A percentile compares a stretch with the other conserved stretches of the same genome.
Evolutionary conservation across 2,329 filamentous ascomycete species (phyloP).

Genomic region (Podosphaera fusca): DNA sequence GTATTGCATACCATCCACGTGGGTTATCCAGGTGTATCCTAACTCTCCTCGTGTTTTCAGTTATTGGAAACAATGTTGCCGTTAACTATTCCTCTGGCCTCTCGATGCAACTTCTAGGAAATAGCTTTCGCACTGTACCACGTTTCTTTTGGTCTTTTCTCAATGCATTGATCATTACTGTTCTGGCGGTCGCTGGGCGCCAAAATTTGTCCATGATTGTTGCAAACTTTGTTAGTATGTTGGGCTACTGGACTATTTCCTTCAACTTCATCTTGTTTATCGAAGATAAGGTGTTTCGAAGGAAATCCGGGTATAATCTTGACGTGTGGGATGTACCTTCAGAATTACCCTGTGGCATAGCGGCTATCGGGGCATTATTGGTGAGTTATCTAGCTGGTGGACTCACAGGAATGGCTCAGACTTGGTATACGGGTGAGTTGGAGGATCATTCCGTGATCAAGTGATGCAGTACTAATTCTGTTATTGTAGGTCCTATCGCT

Average conservation of each 20-base stretch:
- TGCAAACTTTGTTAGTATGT: slow-evolving; percentile 12
- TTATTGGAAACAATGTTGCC: slow-evolving; percentile 14
- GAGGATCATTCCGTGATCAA: neutral
- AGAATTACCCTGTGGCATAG: slow-evolving; percentile 12
- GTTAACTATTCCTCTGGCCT: slow-evolving; percentile 15
- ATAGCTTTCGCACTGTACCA: slow-evolving; percentile 16
- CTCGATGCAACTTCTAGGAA: slow-evolving; percentile 12
- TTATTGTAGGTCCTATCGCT: slow-evolving; percentile 11
- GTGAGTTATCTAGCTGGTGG: slow-evolving; percentile 13
- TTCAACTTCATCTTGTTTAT: slow-evolving; percentile 14
- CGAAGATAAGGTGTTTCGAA: slow-evolving; percentile 12
- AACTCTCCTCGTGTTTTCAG: slow-evolving; percentile 14
- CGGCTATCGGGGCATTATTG: slow-evolving; percentile 13
- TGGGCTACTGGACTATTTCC: slow-evolving; percentile 15
- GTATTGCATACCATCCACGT: slow-evolving; percentile 21
- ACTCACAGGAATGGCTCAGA: slow-evolving; percentile 14
- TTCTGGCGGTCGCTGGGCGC: slow-evolving; percentile 13
- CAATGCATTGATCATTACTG: slow-evolving; percentile 12
- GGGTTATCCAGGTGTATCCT: slow-evolving; percentile 25
- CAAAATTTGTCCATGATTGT: slow-evolving; percentile 13
- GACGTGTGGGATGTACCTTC: slow-evolving; percentile 4
- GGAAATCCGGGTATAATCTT: neutral
- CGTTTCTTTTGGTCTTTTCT: slow-evolving; percentile 15
- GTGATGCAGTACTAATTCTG: neutral
- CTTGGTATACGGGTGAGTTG: slow-evolving; percentile 13